Conservation (phyloP, 2,329 filamentous ascomycete species). For the Penicillium sp. region DNA sequence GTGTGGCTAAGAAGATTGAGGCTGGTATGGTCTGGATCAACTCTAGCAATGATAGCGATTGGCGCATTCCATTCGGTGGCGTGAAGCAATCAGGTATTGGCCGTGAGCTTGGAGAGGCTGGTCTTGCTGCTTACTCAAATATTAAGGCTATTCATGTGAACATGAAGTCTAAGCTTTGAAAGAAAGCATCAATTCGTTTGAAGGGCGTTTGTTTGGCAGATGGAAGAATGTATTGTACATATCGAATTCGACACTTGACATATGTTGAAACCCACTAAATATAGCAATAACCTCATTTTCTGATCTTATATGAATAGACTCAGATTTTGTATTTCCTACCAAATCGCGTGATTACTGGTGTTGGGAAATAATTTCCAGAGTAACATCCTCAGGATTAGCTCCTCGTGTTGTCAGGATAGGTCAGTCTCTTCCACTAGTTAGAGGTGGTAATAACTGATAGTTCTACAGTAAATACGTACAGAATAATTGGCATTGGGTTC, state of each 20-base stretch:
- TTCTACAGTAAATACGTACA: too few relatives aligned
- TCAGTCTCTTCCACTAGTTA: too few relatives aligned
- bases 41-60: conserved; percentile 38
- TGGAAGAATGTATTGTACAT: background rate
- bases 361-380: background rate
- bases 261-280: background rate
- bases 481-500: too few relatives aligned
- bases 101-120: conserved; percentile 54
- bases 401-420: too few relatives aligned
- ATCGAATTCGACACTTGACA: background rate
- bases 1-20: conserved; percentile 39
- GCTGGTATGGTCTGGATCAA: conserved; percentile 45
- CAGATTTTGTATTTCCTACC: background rate
- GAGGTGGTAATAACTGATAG: too few relatives aligned
- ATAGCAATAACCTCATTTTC: background rate
- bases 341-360: background rate
- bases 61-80: conserved; percentile 39
- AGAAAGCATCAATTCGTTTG: too few relatives aligned
- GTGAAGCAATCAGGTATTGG: conserved; percentile 57
- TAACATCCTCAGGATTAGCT: too few relatives aligned
- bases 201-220: background rate
- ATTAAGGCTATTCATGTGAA: conserved; percentile 36
- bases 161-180: conserved; percentile 32
- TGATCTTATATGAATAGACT: background rate
- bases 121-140: conserved; percentile 49